Base-by-base conservation (phyloP, 805 yeast genomes). In the Metschnikowia shivogae region DNA sequence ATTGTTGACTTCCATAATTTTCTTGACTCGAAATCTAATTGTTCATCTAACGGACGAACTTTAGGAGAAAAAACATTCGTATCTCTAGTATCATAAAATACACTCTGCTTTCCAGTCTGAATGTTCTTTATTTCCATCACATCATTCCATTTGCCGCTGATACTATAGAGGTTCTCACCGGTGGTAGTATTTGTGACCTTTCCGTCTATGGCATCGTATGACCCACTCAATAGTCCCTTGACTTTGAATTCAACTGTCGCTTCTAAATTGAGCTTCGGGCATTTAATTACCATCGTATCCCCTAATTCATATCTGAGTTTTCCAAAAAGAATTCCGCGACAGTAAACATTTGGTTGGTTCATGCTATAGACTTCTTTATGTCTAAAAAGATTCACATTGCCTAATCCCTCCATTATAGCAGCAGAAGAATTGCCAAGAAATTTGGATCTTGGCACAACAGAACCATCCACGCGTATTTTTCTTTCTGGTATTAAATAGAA, bases 381-480 rank as follows among this genome's bases (percentile, higher is more conserved):
- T 55, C 86, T 85, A 38, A 81, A 72, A 49, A 92, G 78, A 34
- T 86, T 78, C 14, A 90, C 66, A 39, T 78, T 81, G 1, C 88
- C 92, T 45, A 77, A 60, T 17, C 99, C 99, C 56, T 90, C 96
- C 99, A 93, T 93, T 63, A 93, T 80, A 1, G 96, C 95, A 17
- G 98, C 99, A 0, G 97, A 90, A 1, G 97, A 89, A 61, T 93
- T 93, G 28, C 99, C 99, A 48, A 92, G 72, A 58, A 93, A 93
- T 57, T 80, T 79, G 1, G 97, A 89, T 59, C 79, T 83, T 19
- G 99, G 99, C 36, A 89, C 74, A 14, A 89, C 81, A 11, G 85
- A 76, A 27, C 99, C 99, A 59, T 93, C 99, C 19, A 84, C 89
- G 50, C 93, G 78, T 47, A 93, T 86, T 54, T 80, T 79, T 47